Evolutionary conservation across 1,139 yeast species (phyloP).

Genomic region (Saccharomyces hybrid): DNA sequence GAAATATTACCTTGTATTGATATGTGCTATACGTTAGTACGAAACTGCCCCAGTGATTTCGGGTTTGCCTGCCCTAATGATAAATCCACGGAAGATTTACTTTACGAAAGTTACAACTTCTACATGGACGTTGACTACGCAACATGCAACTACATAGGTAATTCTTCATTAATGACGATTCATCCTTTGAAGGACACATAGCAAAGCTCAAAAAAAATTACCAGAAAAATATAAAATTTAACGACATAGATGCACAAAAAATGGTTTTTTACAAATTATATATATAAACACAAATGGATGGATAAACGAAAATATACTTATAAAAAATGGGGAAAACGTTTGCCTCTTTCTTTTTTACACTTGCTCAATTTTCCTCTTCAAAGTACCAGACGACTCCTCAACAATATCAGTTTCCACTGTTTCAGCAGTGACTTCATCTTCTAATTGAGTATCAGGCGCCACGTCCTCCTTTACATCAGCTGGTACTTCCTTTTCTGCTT

Average conservation of each 20-base stretch:
- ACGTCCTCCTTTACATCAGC: background rate
- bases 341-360: background rate
- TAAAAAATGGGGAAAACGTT: background rate
- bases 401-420: constrained; percentile 5
- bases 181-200: background rate
- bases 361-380: background rate
- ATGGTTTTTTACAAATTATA: background rate
- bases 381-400: background rate
- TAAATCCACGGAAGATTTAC: constrained; percentile 33
- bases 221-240: background rate
- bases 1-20: constrained; percentile 84
- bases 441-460: background rate
- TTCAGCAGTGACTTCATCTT: constrained; percentile 14
- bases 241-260: background rate
- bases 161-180: constrained; percentile 9
- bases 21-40: constrained; percentile 67
- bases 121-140: constrained; percentile 31
- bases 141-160: constrained; percentile 48
- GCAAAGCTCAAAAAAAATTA: background rate
- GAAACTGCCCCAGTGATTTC: constrained; percentile 76
- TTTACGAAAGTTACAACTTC: constrained; percentile 44
- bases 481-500: constrained; percentile 19
- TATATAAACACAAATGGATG: background rate
- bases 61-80: constrained; percentile 62
- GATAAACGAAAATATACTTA: background rate